Evolutionary conservation across 768 basidiomycete genomes (phyloP), one percentile per base, ranked within the genome.

Genomic region (Lenzites betulinus): DNA sequence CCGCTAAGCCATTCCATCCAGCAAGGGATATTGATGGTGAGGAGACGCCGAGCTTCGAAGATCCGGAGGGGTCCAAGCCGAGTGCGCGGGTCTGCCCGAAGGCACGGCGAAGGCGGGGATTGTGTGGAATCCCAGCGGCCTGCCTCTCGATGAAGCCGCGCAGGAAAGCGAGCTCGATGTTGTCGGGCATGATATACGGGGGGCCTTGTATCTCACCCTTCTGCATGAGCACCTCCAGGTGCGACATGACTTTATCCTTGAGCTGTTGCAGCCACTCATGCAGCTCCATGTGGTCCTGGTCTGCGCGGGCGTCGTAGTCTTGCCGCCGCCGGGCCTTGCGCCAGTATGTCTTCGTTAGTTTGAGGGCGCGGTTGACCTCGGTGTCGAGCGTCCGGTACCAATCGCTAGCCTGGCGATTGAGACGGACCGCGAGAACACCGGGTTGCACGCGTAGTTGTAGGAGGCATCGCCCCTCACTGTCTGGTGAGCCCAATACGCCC

Each of bases 231-330:
- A 92, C 80, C 72, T 92, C 90, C 46, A 92, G 80, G 74, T 92
- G 89, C 48, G 89, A 89, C 90, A 92, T 92, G 52, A 88, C 90
- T 73, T 91, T 92, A 74, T 92, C 90, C 73, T 92, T 92, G 66
- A 92, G 78, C 71, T 92, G 90, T 67, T 92, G 90, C 1, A 92
- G 76, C 90, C 90, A 92, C 70, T 92, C 90, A 67, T 92, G 90
- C 22, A 92, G 76, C 70, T 92, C 90, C 90, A 92, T 92, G 68
- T 92, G 90, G 70, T 92, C 90, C 71, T 91, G 90, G 77, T 92
- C 90, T 1, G 90, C 90, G 50, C 87, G 84, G 51, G 88, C 85
- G 70, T 92, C 89, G 74, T 89, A 92, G 75, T 92, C 90, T 74
- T 92, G 90, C 62, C 90, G 84, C 74, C 90, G 86, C 81, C 71